phyloP scores from a whole-genome alignment of 1,284 basidiomycete species.

The Ceratobasidium sp. region DNA sequence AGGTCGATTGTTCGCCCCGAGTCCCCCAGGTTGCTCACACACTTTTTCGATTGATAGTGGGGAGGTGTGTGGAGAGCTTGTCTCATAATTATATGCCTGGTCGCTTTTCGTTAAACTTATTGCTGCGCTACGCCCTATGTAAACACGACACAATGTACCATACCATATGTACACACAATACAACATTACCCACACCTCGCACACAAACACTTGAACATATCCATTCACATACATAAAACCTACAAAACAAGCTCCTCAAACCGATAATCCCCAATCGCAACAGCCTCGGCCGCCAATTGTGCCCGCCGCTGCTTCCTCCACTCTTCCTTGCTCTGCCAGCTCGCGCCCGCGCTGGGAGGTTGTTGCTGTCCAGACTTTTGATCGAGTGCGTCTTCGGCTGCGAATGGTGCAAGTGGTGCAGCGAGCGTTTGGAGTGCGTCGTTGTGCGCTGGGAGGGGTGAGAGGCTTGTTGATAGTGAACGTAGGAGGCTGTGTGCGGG shows the following conservation, averaged over 20 bases:
- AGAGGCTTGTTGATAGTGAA: slow-evolving; percentile 16
- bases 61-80: no score
- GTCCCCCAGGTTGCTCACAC: no score
- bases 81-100: no score
- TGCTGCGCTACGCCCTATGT: no score
- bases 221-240: not conserved
- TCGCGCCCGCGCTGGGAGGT: not conserved
- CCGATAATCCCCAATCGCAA: slow-evolving; percentile 33
- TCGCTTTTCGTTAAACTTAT: no score
- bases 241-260: slow-evolving; percentile 29
- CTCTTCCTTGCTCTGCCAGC: slow-evolving; percentile 23
- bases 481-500: slow-evolving; percentile 30
- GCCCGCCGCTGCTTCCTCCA: slow-evolving; percentile 8
- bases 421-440: slow-evolving; percentile 19
- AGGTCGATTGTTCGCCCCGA: no score
- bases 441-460: slow-evolving; percentile 20
- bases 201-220: not conserved
- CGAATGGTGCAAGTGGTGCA: slow-evolving; percentile 22
- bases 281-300: slow-evolving; percentile 27
- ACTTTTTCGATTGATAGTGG: no score
- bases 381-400: slow-evolving; percentile 25
- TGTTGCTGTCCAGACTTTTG: slow-evolving; percentile 1
- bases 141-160: no score
- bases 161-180: not conserved
- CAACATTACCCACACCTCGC: not conserved